Conservation (phyloP, 331 rosid genomes). For the Quercus tomentella region DNA sequence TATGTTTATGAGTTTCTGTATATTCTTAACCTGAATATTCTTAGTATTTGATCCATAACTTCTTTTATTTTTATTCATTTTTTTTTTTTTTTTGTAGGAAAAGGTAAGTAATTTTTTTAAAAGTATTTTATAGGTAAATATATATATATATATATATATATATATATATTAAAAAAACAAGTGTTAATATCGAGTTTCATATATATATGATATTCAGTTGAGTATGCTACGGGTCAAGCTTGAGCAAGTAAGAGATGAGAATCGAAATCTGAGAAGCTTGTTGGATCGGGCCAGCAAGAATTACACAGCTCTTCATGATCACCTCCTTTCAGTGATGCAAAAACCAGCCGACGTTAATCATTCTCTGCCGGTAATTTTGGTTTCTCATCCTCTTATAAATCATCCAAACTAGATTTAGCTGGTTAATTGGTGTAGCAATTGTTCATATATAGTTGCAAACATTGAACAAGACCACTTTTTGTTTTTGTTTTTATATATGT, state of each 20-base stretch:
- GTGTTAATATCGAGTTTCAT: not conserved
- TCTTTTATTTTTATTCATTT: not conserved
- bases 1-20: not conserved
- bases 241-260: constrained; percentile 34
- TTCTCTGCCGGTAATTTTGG: constrained; percentile 22
- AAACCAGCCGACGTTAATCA: constrained; percentile 6
- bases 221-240: constrained; percentile 23
- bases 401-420: no score
- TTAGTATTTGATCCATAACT: not conserved
- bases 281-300: constrained; percentile 21
- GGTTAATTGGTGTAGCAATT: no score
- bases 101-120: no score
- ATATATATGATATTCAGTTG: constrained; percentile 19
- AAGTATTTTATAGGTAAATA: no score
- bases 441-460: no score
- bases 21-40: constrained; percentile 10
- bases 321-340: constrained; percentile 7
- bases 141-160: no score
- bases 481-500: no score
- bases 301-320: constrained; percentile 31
- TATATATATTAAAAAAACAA: no score
- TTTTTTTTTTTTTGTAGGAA: no score
- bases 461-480: no score
- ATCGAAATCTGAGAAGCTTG: constrained; percentile 26
- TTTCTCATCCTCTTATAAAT: not conserved